phyloP scores from a whole-genome alignment of 164 flowering plant species.

The Aristolochia contorta region DNA sequence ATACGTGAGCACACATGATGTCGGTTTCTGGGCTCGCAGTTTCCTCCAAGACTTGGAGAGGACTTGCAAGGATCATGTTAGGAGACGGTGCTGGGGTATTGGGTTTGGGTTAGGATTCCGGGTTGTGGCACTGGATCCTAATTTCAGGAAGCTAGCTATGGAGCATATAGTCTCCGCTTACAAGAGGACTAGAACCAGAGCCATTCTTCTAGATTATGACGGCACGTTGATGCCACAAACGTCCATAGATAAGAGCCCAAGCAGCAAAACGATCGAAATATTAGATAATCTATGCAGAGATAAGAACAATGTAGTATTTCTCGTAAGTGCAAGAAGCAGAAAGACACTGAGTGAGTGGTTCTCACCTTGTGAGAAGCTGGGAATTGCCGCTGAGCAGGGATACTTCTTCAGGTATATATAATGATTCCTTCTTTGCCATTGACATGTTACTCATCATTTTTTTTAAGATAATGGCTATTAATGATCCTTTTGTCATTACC shows the following conservation, averaged over 20 bases:
- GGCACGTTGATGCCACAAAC: constrained; percentile 68
- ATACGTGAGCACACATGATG: constrained; percentile 72
- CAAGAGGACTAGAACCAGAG: constrained; percentile 43
- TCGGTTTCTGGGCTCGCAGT: constrained; percentile 66
- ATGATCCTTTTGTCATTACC: too few species aligned
- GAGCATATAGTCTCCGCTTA: constrained; percentile 68
- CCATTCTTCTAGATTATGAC: constrained; percentile 79
- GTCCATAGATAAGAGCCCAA: constrained; percentile 56
- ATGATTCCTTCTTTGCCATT: background rate
- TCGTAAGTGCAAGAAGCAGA: constrained; percentile 56
- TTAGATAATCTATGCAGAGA: constrained; percentile 49
- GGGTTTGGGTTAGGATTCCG: constrained; percentile 63
- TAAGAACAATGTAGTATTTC: constrained; percentile 49
- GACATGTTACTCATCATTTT: too few species aligned
- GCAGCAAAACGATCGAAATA: constrained; percentile 34
- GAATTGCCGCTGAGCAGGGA: constrained; percentile 78
- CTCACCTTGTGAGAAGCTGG: constrained; percentile 52
- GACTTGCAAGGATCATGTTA: constrained; percentile 45
- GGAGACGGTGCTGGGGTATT: constrained; percentile 60
- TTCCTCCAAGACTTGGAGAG: constrained; percentile 63
- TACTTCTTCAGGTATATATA: constrained; percentile 60
- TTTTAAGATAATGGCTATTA: too few species aligned
- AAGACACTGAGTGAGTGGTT: constrained; percentile 49
- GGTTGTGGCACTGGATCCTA: constrained; percentile 66
- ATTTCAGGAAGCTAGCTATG: constrained; percentile 57